Base-by-base conservation (phyloP, 306 rosid species). In the Quercus dentata region DNA sequence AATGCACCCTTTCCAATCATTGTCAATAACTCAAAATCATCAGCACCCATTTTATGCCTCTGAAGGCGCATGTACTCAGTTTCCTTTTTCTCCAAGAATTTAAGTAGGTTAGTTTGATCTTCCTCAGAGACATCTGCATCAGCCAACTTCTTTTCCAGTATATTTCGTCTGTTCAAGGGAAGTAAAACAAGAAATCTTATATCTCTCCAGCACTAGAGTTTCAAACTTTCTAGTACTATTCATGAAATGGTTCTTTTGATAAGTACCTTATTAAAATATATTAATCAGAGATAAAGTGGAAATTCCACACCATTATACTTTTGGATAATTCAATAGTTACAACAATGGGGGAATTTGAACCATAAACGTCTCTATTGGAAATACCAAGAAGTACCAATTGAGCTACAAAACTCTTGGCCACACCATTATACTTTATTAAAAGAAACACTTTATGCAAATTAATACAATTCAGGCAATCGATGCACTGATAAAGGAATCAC, bases 1-100 rank as follows among this genome's bases (percentile, higher is more conserved):
- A 96, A 96, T 82, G 99, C 99, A 54, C 99, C 99, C 86, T 88
- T 96, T 35, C 99, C 99, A 14, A 96, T 96, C 95, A 96, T 96
- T 78, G 99, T 91, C 86, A 96, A 78, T 87, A 93, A 80, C 86
- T 91, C 98, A 78, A 96, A 96, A 87, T 96, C 97, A 80, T 90
- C 97, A 67, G 87, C 96, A 6, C 97, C 98, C 98, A 96, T 96
- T 85, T 96, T 96, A 85, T 92, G 97, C 90, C 99, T 93, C 82
- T 96, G 97, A 77, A 93, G 92, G 69, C 99, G 98, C 98, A 96
- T 96, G 80, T 96, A 96, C 76, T 96, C 99, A 1, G 99, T 93
- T 85, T 96, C 99, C 87, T 96, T 96, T 92, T 93, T 91, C 92
- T 96, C 99, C 81, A 96, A 82, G 74, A 90, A 91, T 71, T 93